These are phyloP conservation scores for Fusarium robinianum DNA, from an alignment of 2,329 filamentous ascomycete species.

Conservation along the genomic window DNA sequence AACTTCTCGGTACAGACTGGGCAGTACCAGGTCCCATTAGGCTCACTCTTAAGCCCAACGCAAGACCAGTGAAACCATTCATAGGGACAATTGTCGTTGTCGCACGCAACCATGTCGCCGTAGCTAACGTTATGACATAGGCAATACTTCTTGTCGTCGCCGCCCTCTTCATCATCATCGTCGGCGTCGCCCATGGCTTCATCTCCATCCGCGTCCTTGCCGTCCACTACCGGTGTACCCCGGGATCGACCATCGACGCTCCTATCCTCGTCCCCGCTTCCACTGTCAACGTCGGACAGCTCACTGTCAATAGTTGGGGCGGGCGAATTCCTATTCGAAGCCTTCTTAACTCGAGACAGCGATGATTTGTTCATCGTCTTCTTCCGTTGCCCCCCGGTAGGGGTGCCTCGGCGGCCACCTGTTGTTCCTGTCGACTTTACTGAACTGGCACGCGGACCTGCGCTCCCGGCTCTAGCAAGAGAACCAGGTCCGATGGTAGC, in stretches of 20 bases:
- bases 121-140: slow-evolving; percentile 82
- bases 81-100: slow-evolving; percentile 78
- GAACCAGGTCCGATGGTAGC: slow-evolving; percentile 40
- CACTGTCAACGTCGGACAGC: slow-evolving; percentile 65
- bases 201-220: slow-evolving; percentile 52
- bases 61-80: slow-evolving; percentile 90
- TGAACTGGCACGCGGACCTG: slow-evolving; percentile 57
- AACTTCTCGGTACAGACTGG: slow-evolving; percentile 62
- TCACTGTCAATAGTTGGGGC: slow-evolving; percentile 68
- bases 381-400: slow-evolving; percentile 50
- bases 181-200: slow-evolving; percentile 60
- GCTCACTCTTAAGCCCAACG: slow-evolving; percentile 69
- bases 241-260: slow-evolving; percentile 40
- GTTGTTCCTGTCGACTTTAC: slow-evolving; percentile 50
- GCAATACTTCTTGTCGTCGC: slow-evolving; percentile 81
- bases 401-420: slow-evolving; percentile 54
- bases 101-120: slow-evolving; percentile 87
- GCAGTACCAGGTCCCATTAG: slow-evolving; percentile 70
- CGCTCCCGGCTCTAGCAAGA: slow-evolving; percentile 59
- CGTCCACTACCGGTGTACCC: slow-evolving; percentile 41
- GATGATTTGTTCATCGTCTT: slow-evolving; percentile 62
- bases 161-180: slow-evolving; percentile 69
- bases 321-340: slow-evolving; percentile 61
- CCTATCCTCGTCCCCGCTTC: slow-evolving; percentile 58
- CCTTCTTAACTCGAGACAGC: slow-evolving; percentile 65